A percentile compares a stretch with the other conserved stretches of the same genome.
Conservation (phyloP, 768 basidiomycete species). For the Phanerodontia chrysosporium region DNA sequence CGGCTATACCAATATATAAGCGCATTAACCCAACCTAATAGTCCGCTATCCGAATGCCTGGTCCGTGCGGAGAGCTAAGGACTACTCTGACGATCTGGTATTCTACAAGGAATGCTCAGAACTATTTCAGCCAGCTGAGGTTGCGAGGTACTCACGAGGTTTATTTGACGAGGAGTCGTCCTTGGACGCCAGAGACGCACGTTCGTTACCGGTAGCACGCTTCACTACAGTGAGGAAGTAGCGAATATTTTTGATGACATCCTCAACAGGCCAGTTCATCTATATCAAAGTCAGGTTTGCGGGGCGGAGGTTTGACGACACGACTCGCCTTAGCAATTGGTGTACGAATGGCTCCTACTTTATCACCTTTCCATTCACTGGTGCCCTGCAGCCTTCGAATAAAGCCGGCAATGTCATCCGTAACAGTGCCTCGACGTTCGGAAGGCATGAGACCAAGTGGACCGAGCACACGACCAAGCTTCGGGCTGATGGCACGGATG, state of each 20-base stretch:
- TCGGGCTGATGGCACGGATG: slow-evolving; percentile 72
- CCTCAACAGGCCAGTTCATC: slow-evolving; percentile 71
- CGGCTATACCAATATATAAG: neutral
- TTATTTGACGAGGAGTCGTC: slow-evolving; percentile 27
- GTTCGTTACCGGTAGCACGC: slow-evolving; percentile 66
- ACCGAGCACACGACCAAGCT: slow-evolving; percentile 73
- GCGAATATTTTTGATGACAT: slow-evolving; percentile 75
- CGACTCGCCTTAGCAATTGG: slow-evolving; percentile 70
- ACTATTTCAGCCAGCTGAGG: neutral
- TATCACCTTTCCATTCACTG: slow-evolving; percentile 92
- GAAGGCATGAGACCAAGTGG: slow-evolving; percentile 96
- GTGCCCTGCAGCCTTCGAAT: slow-evolving; percentile 76
- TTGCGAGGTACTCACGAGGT: slow-evolving; percentile 32
- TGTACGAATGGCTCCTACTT: slow-evolving; percentile 76
- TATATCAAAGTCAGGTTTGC: slow-evolving; percentile 24
- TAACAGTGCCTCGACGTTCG: slow-evolving; percentile 89
- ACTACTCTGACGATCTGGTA: slow-evolving; percentile 77
- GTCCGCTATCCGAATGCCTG: slow-evolving; percentile 86
- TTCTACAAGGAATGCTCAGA: slow-evolving; percentile 36
- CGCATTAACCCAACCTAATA: slow-evolving; percentile 33
- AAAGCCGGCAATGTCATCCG: slow-evolving; percentile 81
- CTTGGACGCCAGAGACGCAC: slow-evolving; percentile 39
- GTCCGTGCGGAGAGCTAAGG: slow-evolving; percentile 82
- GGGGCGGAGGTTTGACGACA: neutral
- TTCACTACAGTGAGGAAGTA: slow-evolving; percentile 75